These are phyloP conservation scores for Trichomonas vaginalis DNA, from an alignment of 208 protist species.

Conservation along the genomic window DNA sequence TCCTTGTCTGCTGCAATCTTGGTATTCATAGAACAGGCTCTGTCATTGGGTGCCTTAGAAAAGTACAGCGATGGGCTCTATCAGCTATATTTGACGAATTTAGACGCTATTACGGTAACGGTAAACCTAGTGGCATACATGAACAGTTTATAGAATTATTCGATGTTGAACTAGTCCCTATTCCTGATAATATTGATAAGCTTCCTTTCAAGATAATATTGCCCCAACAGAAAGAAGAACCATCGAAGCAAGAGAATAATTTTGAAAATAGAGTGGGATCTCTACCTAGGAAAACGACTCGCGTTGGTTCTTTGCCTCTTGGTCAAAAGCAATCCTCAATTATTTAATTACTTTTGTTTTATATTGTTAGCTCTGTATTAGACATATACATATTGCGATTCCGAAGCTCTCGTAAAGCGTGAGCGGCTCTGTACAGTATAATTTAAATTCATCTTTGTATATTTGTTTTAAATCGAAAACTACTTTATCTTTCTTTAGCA, in stretches of 20 bases:
- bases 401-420: not conserved
- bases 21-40: constrained; percentile 82
- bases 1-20: constrained; percentile 79
- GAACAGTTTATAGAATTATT: constrained; percentile 98
- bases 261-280: not conserved
- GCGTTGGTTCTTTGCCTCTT: not conserved
- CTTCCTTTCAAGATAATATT: not conserved
- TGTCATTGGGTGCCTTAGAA: constrained; percentile 83
- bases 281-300: not conserved
- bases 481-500: too few relatives aligned
- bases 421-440: too few relatives aligned
- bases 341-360: not conserved
- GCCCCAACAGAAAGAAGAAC: not conserved
- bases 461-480: too few relatives aligned
- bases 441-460: too few relatives aligned
- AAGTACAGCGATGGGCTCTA: constrained; percentile 88
- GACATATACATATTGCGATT: not conserved
- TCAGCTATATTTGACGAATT: constrained; percentile 90
- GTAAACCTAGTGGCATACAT: constrained; percentile 60
- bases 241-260: not conserved
- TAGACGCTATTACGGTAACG: constrained; percentile 66
- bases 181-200: not conserved
- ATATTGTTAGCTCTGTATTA: not conserved
- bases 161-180: constrained; percentile 74
- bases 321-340: not conserved